phyloP scores from a whole-genome alignment of 495 filamentous ascomycete genomes.

The Terfezia claveryi region DNA sequence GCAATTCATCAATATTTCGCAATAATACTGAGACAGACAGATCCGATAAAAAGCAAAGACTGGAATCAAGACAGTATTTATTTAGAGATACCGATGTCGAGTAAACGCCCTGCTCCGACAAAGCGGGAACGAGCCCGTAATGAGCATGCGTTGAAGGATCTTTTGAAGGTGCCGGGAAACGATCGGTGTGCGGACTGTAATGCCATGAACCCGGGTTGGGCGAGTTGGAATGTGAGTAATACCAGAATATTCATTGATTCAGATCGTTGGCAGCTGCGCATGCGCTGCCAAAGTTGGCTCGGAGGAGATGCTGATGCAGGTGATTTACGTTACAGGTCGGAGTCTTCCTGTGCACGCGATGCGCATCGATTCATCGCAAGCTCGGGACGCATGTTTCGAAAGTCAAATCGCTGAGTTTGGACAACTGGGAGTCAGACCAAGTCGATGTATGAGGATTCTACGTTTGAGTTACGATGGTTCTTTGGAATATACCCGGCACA shows the following conservation, averaged over 20 bases:
- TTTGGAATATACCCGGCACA: too few species aligned
- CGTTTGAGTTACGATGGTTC: too few species aligned
- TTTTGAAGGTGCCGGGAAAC: conserved; percentile 76
- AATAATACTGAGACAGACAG: too few species aligned
- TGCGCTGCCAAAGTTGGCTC: too few species aligned
- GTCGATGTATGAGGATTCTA: conserved; percentile 47
- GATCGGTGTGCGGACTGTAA: conserved; percentile 86
- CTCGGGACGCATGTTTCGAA: conserved; percentile 94
- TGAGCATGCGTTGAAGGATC: conserved; percentile 72
- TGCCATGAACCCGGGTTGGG: conserved; percentile 90
- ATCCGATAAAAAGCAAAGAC: too few species aligned
- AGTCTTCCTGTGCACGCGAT: conserved; percentile 93
- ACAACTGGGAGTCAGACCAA: conserved; percentile 84
- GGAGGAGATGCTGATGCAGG: too few species aligned
- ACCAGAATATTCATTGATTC: background rate
- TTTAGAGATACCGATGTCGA: too few species aligned
- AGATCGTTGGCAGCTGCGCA: background rate
- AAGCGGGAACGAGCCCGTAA: conserved; percentile 96
- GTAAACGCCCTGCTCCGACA: conserved; percentile 22
- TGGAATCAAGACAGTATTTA: too few species aligned
- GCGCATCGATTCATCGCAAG: conserved; percentile 86
- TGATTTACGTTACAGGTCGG: conserved; percentile 39
- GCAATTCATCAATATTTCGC: too few species aligned
- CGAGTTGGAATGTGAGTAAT: conserved; percentile 83
- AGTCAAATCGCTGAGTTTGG: conserved; percentile 95